Evolutionary conservation across 73 alveolate genomes (phyloP).

Genomic region (Paramecium tetraurelia): DNA sequence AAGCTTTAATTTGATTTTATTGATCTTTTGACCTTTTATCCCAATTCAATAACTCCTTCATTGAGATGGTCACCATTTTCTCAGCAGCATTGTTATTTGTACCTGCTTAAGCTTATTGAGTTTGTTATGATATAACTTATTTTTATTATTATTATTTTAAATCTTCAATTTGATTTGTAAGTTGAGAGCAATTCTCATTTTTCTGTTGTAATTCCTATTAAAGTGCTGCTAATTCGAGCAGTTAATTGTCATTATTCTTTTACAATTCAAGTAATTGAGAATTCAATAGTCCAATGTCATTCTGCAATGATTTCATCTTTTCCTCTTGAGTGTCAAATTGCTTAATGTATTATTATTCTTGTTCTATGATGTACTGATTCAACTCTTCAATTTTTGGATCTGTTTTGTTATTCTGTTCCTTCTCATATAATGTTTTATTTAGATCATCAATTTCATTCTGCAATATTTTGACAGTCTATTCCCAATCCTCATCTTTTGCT

Average conservation of each 20-base stretch:
- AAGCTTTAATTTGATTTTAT: slow-evolving; percentile 3
- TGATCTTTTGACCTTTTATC: slow-evolving; percentile 43
- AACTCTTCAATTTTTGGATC: neutral
- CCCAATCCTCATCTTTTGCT: neutral
- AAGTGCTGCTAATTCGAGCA: neutral
- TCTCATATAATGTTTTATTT: neutral
- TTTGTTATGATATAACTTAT: neutral
- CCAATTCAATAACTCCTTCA: neutral
- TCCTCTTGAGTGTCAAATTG: neutral
- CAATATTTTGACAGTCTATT: neutral
- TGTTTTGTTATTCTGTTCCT: neutral
- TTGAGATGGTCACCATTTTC: neutral
- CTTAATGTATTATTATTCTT: neutral
- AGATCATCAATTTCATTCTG: neutral
- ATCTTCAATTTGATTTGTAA: neutral
- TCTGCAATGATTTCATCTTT: neutral
- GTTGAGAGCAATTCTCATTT: neutral
- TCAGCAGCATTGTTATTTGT: neutral
- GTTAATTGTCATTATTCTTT: neutral
- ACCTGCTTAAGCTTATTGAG: neutral
- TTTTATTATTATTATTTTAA: neutral
- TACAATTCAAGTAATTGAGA: neutral
- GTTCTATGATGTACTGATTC: neutral
- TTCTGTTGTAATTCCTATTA: neutral
- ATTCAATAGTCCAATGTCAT: neutral